Evolutionary conservation across 2,329 filamentous ascomycete genomes (phyloP), one percentile per base, ranked within the genome.

Genomic region (Curvularia hawaiiensis): DNA sequence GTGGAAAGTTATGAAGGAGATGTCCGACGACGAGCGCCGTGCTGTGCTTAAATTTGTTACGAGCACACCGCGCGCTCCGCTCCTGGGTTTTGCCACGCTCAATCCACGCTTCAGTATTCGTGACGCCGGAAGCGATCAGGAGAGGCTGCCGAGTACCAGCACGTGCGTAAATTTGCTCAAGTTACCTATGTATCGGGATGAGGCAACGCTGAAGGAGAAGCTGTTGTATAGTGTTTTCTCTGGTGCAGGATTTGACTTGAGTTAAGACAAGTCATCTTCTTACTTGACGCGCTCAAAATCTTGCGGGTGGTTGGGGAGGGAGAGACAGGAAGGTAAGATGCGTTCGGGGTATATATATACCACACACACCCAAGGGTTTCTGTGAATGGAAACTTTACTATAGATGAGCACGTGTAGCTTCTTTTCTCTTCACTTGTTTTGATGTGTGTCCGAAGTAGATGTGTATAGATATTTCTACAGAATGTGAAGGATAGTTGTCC

Each of bases 141-240:
- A 86, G 47, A 83, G 95, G 57, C 79, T 97, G 62, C 95, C 95
- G 2, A 98, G 92, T 72, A 92, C 95, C 18, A 97, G 93, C 73
- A 99, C 95, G 0, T 99, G 95, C 69, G 92, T 98, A 28, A 99
- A 99, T 74, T 75, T 99, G 66, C 79, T 99, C 47, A 99, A 99
- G 80, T 78, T 99, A 64, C 95, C 95, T 7, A 86, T 88, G 63
- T 99, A 98, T 76, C 84, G 77, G 47, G 86, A 82, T 33, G 85
- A 88, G 61, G 77, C 80, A 58, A 83, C 81, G 28, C 75, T 99
- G 68, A 88, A 85, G 71, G 85, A 88, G 70, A 98, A 97, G 79
- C 75, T 99, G 59, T 79, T 98, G 51, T 97, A 97, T 77, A 94
- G 94, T 9, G 86, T 97, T 20, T 91, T 91, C 66, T 90, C 91